These are phyloP conservation scores for Fusarium chaquense DNA, from an alignment of 2,329 filamentous ascomycete species.

Conservation along the genomic window DNA sequence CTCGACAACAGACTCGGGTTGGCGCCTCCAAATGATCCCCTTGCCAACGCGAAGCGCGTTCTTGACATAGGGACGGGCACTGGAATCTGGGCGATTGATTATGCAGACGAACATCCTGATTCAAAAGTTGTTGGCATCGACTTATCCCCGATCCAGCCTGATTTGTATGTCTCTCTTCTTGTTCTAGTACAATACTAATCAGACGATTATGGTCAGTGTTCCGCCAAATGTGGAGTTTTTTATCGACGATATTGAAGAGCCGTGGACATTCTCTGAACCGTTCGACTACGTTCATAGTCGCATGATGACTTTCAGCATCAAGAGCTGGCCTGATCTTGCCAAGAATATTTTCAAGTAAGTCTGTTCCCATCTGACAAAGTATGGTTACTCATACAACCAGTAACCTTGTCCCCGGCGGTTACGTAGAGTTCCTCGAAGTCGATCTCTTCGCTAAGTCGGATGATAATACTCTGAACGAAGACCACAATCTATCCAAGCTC, in stretches of 20 bases:
- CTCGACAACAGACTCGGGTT: constrained; percentile 15
- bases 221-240: constrained; percentile 40
- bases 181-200: too few species aligned
- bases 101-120: constrained; percentile 21
- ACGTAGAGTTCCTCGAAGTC: constrained; percentile 33
- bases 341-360: constrained; percentile 30
- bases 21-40: constrained; percentile 9
- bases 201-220: constrained; percentile 1
- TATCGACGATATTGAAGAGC: constrained; percentile 37
- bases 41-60: neutral
- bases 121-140: constrained; percentile 32
- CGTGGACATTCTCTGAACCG: constrained; percentile 29
- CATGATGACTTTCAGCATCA: constrained; percentile 39
- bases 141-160: constrained; percentile 36
- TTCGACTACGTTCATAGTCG: constrained; percentile 43
- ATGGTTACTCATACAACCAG: neutral
- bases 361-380: accelerated
- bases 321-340: constrained; percentile 23
- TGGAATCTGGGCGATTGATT: constrained; percentile 31
- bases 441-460: constrained; percentile 34
- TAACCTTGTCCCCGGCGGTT: constrained; percentile 29
- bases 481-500: constrained; percentile 15
- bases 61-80: constrained; percentile 25
- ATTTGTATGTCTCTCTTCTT: constrained; percentile 14
- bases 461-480: constrained; percentile 14